Conservation (phyloP, 2,329 filamentous ascomycete species). For the Trichoderma brevicompactum region DNA sequence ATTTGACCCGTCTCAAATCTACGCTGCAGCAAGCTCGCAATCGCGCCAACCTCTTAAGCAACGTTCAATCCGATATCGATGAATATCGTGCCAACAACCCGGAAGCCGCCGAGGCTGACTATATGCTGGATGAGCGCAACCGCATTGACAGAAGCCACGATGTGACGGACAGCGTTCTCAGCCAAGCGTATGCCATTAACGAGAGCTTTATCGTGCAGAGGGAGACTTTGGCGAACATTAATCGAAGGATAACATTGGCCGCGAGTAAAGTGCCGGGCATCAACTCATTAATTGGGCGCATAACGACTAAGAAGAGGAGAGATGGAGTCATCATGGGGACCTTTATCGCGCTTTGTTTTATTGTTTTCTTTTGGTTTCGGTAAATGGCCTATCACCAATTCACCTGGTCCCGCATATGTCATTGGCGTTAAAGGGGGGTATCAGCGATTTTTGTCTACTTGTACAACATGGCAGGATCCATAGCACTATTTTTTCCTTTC, state of each 20-base stretch:
- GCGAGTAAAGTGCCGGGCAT: constrained; percentile 92
- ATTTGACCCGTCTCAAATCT: constrained; percentile 74
- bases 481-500: constrained; percentile 17
- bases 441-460: constrained; percentile 43
- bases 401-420: constrained; percentile 28
- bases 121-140: constrained; percentile 90
- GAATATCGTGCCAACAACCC: constrained; percentile 84
- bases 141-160: constrained; percentile 88
- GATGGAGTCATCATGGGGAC: constrained; percentile 91
- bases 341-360: constrained; percentile 90
- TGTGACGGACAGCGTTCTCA: constrained; percentile 86
- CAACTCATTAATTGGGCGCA: constrained; percentile 88
- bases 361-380: constrained; percentile 80
- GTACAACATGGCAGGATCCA: constrained; percentile 39
- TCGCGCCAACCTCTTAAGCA: constrained; percentile 85
- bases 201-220: constrained; percentile 87
- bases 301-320: constrained; percentile 91
- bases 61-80: constrained; percentile 89
- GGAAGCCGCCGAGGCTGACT: constrained; percentile 84
- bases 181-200: constrained; percentile 95
- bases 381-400: constrained; percentile 46
- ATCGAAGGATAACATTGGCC: constrained; percentile 84
- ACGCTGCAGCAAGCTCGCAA: constrained; percentile 79
- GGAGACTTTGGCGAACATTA: constrained; percentile 86
- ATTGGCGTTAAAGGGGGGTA: constrained; percentile 45